phyloP scores from a whole-genome alignment of 805 yeast species.

The Saturnispora ahearnii region DNA sequence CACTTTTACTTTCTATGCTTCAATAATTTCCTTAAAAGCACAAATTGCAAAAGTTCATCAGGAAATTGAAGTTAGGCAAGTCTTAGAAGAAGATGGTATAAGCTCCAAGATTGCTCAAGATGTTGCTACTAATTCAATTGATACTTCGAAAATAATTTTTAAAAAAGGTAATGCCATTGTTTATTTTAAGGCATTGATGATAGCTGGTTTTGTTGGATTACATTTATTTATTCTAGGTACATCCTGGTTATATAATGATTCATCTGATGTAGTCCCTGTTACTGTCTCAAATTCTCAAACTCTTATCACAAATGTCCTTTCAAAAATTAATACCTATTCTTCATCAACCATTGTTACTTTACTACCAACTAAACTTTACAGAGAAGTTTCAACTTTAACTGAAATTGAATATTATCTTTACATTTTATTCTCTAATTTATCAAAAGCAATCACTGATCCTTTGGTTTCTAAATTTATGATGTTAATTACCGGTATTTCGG shows the following conservation, averaged over 20 bases:
- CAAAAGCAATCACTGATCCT: slow-evolving; percentile 68
- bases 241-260: slow-evolving; percentile 54
- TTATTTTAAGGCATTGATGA: slow-evolving; percentile 50
- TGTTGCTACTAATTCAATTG: slow-evolving; percentile 39
- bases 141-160: slow-evolving; percentile 23
- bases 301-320: slow-evolving; percentile 26
- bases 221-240: slow-evolving; percentile 64
- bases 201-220: slow-evolving; percentile 50
- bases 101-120: slow-evolving; percentile 63
- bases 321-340: slow-evolving; percentile 23
- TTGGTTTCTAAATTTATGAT: slow-evolving; percentile 70
- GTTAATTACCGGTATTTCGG: slow-evolving; percentile 62
- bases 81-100: slow-evolving; percentile 89
- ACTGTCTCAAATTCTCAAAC: slow-evolving; percentile 23
- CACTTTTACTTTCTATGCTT: slow-evolving; percentile 73
- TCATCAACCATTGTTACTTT: slow-evolving; percentile 44
- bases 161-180: slow-evolving; percentile 37
- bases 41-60: slow-evolving; percentile 83
- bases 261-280: slow-evolving; percentile 24
- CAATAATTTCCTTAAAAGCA: slow-evolving; percentile 76
- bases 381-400: slow-evolving; percentile 46
- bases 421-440: slow-evolving; percentile 43
- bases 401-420: slow-evolving; percentile 55
- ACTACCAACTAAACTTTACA: slow-evolving; percentile 47
- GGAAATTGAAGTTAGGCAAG: slow-evolving; percentile 65